Conservation (phyloP, 257 asterid genomes). For the Lycium ferocissimum region DNA sequence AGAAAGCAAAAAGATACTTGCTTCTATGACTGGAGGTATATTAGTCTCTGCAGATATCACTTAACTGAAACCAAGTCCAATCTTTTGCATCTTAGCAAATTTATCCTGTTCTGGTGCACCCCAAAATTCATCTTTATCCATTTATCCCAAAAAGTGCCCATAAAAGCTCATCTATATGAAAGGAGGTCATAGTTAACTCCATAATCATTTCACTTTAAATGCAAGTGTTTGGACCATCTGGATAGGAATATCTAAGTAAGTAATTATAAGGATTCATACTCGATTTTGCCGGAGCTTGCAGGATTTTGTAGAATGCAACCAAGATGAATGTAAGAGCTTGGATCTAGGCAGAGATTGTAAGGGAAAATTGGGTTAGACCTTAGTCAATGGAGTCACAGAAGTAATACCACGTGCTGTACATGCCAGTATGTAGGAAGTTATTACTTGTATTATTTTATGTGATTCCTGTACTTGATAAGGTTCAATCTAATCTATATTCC, state of each 20-base stretch:
- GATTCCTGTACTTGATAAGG: background rate
- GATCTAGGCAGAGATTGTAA: background rate
- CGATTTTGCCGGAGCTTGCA: background rate
- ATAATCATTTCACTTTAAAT: background rate
- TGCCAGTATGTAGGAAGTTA: constrained; percentile 5
- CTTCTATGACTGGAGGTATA: background rate
- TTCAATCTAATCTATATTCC: background rate
- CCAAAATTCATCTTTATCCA: background rate
- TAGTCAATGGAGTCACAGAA: background rate
- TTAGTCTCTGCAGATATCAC: background rate
- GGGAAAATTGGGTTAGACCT: background rate
- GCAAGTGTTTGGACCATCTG: background rate
- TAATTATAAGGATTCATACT: constrained; percentile 4
- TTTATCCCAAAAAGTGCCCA: background rate
- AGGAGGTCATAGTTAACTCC: background rate
- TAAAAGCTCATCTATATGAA: background rate
- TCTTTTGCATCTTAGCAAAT: background rate
- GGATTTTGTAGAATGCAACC: constrained; percentile 16
- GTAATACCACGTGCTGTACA: background rate
- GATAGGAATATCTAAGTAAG: background rate
- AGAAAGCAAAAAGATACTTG: background rate
- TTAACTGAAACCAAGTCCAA: background rate
- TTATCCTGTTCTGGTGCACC: constrained; percentile 17
- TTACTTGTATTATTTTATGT: background rate
- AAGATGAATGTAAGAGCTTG: constrained; percentile 18